These are phyloP conservation scores for Beauveria varroae DNA, from an alignment of 2,329 filamentous ascomycete species.

Conservation along the genomic window DNA sequence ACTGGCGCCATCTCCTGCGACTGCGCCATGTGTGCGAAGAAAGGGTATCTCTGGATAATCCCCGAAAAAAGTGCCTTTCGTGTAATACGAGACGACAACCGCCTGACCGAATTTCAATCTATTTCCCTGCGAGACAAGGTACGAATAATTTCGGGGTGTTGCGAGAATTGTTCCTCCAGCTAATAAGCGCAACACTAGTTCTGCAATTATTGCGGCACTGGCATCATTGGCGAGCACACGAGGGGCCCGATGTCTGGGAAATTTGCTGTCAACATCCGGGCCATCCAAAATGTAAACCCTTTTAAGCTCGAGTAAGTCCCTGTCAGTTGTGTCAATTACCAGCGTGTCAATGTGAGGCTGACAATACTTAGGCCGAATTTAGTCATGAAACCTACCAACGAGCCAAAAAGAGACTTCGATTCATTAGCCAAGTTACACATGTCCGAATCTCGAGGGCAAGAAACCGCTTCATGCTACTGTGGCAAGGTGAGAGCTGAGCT, in stretches of 20 bases:
- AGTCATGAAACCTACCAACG: too few species aligned
- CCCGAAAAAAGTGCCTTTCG: slow-evolving; percentile 4
- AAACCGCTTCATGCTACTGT: slow-evolving; percentile 19
- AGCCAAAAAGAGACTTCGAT: too few species aligned
- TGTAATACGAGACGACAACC: slow-evolving; percentile 13
- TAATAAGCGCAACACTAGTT: slow-evolving; percentile 16
- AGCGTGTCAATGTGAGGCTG: too few species aligned
- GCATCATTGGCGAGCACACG: slow-evolving; percentile 18
- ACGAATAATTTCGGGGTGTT: too few species aligned
- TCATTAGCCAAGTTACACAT: too few species aligned
- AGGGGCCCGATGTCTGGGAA: slow-evolving; percentile 17
- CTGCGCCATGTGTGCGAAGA: slow-evolving; percentile 22
- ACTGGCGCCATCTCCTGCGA: slow-evolving; percentile 14
- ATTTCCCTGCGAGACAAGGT: background rate
- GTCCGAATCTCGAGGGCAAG: too few species aligned
- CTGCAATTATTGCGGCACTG: slow-evolving; percentile 21
- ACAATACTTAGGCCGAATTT: too few species aligned
- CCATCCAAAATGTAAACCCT: slow-evolving; percentile 18
- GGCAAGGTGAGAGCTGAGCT: slow-evolving; percentile 18
- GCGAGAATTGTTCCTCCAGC: too few species aligned
- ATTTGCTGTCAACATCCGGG: slow-evolving; percentile 18
- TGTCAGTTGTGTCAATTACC: too few species aligned
- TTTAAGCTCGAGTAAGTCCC: slow-evolving; percentile 17
- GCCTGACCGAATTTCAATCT: slow-evolving; percentile 1
- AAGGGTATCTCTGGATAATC: slow-evolving; percentile 21